phyloP scores from a whole-genome alignment of 306 rosid species.

The Corylus americana region DNA sequence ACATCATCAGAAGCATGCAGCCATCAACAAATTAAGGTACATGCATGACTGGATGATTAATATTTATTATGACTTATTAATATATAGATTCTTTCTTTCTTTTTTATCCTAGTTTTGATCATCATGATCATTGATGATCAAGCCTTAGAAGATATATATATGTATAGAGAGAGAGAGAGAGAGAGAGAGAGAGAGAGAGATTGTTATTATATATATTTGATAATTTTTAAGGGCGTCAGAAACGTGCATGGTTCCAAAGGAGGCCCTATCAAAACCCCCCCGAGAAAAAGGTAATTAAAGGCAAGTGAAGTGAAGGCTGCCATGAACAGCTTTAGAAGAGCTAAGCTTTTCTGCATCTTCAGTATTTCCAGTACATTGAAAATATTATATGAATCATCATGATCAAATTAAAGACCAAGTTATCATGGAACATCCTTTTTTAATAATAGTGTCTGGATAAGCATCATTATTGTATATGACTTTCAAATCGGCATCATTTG shows the following conservation, averaged over 20 bases:
- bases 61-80: neutral
- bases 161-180: too few species aligned
- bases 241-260: neutral
- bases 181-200: neutral
- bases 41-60: neutral
- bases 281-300: neutral
- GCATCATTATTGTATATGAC: neutral
- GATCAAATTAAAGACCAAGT: neutral
- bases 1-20: neutral
- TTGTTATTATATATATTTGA: too few species aligned
- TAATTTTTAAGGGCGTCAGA: too few species aligned
- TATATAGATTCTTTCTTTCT: neutral
- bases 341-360: constrained; percentile 23
- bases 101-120: neutral
- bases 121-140: too few species aligned
- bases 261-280: constrained; percentile 3
- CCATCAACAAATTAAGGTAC: neutral
- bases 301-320: constrained; percentile 39
- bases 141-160: too few species aligned
- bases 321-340: constrained; percentile 31
- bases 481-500: neutral
- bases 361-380: constrained; percentile 5
- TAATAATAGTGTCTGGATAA: neutral
- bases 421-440: neutral
- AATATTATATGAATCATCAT: too few species aligned